These are phyloP conservation scores for Fusarium proliferatum DNA, from an alignment of 2,329 filamentous ascomycete genomes.

Conservation along the genomic window DNA sequence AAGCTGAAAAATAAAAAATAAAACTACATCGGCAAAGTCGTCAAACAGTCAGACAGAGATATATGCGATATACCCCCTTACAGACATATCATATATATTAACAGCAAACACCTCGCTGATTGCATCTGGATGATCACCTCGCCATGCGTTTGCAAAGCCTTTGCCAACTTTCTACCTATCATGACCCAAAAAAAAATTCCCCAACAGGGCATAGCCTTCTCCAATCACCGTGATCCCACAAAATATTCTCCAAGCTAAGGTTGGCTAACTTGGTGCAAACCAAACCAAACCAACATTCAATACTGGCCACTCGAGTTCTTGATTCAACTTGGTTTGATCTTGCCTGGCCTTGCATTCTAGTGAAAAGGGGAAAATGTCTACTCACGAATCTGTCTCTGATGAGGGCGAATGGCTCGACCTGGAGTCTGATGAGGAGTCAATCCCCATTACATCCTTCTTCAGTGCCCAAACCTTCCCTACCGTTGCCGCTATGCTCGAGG, in stretches of 20 bases:
- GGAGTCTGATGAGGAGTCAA: slow-evolving; percentile 72
- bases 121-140: slow-evolving; percentile 37
- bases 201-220: slow-evolving; percentile 47
- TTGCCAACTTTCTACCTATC: slow-evolving; percentile 1
- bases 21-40: background rate
- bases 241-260: slow-evolving; percentile 35
- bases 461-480: slow-evolving; percentile 74
- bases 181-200: slow-evolving; percentile 38
- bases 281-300: background rate
- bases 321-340: slow-evolving; percentile 49
- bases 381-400: slow-evolving; percentile 49
- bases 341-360: background rate
- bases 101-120: slow-evolving; percentile 42
- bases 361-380: slow-evolving; percentile 41
- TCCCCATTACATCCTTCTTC: slow-evolving; percentile 74
- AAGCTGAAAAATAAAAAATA: background rate
- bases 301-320: slow-evolving; percentile 10
- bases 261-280: background rate
- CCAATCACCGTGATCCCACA: slow-evolving; percentile 52
- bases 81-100: slow-evolving; percentile 48
- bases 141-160: background rate
- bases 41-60: background rate
- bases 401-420: slow-evolving; percentile 64
- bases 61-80: slow-evolving; percentile 44
- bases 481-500: slow-evolving; percentile 71